Percentiles rank a stretch among this genome's conserved stretches.
These are phyloP conservation scores for Solanum raphanifolium DNA, from an alignment of 257 asterid species.

Conservation along the genomic window DNA sequence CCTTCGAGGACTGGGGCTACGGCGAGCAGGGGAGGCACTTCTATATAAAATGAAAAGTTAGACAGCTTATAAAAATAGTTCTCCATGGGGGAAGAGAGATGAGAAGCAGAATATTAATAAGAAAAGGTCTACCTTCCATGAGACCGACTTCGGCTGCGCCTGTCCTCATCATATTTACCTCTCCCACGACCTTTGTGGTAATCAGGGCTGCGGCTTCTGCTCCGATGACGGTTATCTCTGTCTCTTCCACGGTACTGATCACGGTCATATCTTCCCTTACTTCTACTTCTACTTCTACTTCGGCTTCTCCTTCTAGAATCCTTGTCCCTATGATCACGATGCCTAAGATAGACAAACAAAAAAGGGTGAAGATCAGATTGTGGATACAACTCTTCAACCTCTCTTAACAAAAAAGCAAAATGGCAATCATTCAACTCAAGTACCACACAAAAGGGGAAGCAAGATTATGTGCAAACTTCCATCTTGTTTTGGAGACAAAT, in stretches of 20 bases:
- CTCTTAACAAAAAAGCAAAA: neutral
- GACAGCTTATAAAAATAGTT: neutral
- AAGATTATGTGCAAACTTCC: neutral
- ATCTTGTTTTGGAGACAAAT: neutral
- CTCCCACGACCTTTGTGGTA: conserved; percentile 66
- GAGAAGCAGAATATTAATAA: neutral
- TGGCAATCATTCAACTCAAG: neutral
- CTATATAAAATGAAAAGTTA: neutral
- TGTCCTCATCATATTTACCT: conserved; percentile 58
- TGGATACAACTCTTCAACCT: neutral
- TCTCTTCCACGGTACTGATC: conserved; percentile 60
- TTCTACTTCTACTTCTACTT: conserved; percentile 63
- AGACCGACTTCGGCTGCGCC: conserved; percentile 70
- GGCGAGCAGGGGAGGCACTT: conserved; percentile 77
- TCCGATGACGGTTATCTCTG: conserved; percentile 39
- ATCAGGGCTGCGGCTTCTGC: conserved; percentile 67
- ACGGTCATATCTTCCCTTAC: conserved; percentile 59
- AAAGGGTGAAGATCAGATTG: neutral
- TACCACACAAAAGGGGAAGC: neutral
- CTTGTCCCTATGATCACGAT: conserved; percentile 52
- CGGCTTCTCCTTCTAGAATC: conserved; percentile 68
- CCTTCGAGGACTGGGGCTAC: conserved; percentile 62
- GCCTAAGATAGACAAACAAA: conserved; percentile 4
- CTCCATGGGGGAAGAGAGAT: neutral
- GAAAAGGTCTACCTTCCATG: conserved; percentile 43